phyloP scores from a whole-genome alignment of 1,284 basidiomycete species.

The Stereum hirsutum region DNA sequence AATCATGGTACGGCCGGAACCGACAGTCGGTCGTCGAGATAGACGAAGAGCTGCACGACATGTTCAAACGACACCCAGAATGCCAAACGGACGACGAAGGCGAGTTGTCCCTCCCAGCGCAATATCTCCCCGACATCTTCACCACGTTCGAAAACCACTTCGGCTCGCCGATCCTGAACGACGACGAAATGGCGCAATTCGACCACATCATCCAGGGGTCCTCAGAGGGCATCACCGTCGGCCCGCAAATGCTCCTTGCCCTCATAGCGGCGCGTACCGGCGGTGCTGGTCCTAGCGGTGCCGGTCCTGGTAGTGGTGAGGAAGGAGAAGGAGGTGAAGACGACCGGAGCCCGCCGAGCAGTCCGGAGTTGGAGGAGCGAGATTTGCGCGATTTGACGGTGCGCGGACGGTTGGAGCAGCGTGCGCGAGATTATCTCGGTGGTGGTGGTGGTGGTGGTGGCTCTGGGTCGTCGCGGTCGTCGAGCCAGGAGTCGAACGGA shows the following conservation, averaged over 20 bases:
- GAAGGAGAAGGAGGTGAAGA: too few relatives aligned
- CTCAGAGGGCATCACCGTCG: too few relatives aligned
- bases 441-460: too few relatives aligned
- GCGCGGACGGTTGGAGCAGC: too few relatives aligned
- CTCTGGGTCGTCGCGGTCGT: constrained; percentile 36
- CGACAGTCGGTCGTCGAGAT: constrained; percentile 61
- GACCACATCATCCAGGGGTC: constrained; percentile 43
- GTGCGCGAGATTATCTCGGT: too few relatives aligned
- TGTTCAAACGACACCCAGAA: constrained; percentile 55
- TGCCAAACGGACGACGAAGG: constrained; percentile 44
- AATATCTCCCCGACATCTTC: constrained; percentile 59
- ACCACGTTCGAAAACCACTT: constrained; percentile 46
- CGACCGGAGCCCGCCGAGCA: too few relatives aligned
- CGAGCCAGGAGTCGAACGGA: constrained; percentile 43
- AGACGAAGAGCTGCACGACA: constrained; percentile 51
- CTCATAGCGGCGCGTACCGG: too few relatives aligned
- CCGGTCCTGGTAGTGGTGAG: too few relatives aligned
- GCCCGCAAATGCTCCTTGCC: too few relatives aligned
- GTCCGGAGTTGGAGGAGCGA: too few relatives aligned
- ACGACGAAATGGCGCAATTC: constrained; percentile 49
- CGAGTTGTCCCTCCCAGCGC: constrained; percentile 54
- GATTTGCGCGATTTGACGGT: too few relatives aligned
- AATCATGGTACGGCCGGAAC: constrained; percentile 33
- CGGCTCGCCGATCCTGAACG: constrained; percentile 46
- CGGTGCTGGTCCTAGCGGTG: too few relatives aligned